These are phyloP conservation scores for Eucalyptus paniculata DNA, from an alignment of 345 rosid species.

Conservation along the genomic window DNA sequence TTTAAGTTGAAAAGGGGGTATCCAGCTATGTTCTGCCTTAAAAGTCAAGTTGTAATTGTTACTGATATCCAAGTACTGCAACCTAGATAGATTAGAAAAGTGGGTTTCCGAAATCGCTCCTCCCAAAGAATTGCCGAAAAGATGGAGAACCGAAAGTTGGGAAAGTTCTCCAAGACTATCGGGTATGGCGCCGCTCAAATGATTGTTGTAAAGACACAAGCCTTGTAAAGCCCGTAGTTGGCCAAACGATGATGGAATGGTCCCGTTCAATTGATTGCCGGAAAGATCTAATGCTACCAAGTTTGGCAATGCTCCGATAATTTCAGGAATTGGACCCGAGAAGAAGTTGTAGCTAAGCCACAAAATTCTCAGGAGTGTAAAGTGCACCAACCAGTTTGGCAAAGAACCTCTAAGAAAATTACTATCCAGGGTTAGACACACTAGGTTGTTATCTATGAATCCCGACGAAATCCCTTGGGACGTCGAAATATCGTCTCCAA, in stretches of 20 bases:
- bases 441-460: neutral
- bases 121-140: neutral
- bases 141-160: neutral
- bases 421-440: neutral
- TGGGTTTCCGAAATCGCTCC: neutral
- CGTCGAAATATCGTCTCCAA: neutral
- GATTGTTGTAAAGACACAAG: neutral
- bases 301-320: neutral
- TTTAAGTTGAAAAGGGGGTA: neutral
- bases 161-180: neutral
- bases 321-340: neutral
- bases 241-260: neutral
- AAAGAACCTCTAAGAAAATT: neutral
- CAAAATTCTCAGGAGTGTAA: neutral
- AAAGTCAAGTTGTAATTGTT: neutral
- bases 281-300: neutral
- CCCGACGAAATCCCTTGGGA: neutral
- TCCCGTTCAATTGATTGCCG: neutral
- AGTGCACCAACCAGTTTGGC: neutral
- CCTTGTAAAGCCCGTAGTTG: neutral
- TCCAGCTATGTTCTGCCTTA: neutral
- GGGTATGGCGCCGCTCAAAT: neutral
- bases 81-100: neutral
- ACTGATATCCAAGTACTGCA: neutral
- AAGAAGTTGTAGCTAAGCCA: neutral